Percentiles rank a stretch among this genome's conserved stretches.
phyloP scores from a whole-genome alignment of 371 early-diverging fungal species.

The Mucor velutinosus region DNA sequence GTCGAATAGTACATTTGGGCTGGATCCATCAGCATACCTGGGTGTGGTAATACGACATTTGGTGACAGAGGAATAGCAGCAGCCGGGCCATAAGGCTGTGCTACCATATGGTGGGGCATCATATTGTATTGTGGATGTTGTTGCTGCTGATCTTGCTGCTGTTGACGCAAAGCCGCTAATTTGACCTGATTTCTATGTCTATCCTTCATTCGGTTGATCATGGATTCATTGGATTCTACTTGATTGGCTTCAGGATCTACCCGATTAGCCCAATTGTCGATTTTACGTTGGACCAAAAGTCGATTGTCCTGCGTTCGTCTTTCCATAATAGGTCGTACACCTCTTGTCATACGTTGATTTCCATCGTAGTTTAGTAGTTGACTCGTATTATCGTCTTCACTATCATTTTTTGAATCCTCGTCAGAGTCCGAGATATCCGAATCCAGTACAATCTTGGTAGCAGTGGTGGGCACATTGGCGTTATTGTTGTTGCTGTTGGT shows the following conservation, averaged over 20 bases:
- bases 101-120: conserved; percentile 18
- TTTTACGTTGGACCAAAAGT: conserved; percentile 39
- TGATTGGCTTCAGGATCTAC: conserved; percentile 37
- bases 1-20: conserved; percentile 18
- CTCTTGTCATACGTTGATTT: conserved; percentile 28
- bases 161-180: conserved; percentile 39
- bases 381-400: conserved; percentile 18
- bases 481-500: conserved; percentile 1
- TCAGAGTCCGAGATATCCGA: conserved; percentile 49
- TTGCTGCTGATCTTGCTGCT: conserved; percentile 1
- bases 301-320: conserved; percentile 41
- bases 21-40: conserved; percentile 25
- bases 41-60: conserved; percentile 29
- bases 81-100: conserved; percentile 24
- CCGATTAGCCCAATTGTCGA: conserved; percentile 41
- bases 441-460: conserved; percentile 37
- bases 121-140: neutral
- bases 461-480: conserved; percentile 1
- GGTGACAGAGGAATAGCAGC: neutral
- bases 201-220: conserved; percentile 49
- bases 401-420: conserved; percentile 15
- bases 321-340: conserved; percentile 44
- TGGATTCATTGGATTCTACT: conserved; percentile 33
- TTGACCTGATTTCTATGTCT: conserved; percentile 45
- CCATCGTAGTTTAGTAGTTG: conserved; percentile 1